These are phyloP conservation scores for Cornus suecica DNA, from an alignment of 148 eudicot species.

Conservation along the genomic window DNA sequence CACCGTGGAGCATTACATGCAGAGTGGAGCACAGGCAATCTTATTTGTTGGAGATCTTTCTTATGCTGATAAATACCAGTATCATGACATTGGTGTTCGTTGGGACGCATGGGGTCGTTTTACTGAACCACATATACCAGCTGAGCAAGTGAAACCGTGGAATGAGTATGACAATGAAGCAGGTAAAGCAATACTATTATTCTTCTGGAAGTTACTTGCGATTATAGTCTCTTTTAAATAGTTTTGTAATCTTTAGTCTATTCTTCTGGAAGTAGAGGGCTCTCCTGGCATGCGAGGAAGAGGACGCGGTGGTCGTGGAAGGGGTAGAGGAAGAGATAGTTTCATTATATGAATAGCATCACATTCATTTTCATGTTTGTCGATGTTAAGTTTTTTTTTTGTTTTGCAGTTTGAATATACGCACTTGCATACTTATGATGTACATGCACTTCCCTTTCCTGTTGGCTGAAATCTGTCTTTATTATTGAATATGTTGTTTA, in stretches of 20 bases:
- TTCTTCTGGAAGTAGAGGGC: constrained; percentile 17
- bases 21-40: constrained; percentile 66
- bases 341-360: neutral
- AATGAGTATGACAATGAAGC: constrained; percentile 22
- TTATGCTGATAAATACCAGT: constrained; percentile 75
- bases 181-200: constrained; percentile 17
- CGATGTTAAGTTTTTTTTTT: neutral
- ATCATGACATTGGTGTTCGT: constrained; percentile 71
- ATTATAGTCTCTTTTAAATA: neutral
- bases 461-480: too few relatives aligned
- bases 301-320: constrained; percentile 27
- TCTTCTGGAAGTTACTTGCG: too few relatives aligned
- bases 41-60: constrained; percentile 95
- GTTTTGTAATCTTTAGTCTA: neutral
- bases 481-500: too few relatives aligned
- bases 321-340: constrained; percentile 27
- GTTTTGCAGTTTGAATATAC: neutral
- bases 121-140: constrained; percentile 43
- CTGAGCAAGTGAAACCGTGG: constrained; percentile 26
- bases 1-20: constrained; percentile 69
- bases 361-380: neutral
- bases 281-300: constrained; percentile 24
- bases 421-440: neutral
- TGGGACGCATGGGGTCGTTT: constrained; percentile 98
- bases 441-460: neutral